phyloP scores from a whole-genome alignment of 148 eudicot genomes.

The Rhododendron ovatum region DNA sequence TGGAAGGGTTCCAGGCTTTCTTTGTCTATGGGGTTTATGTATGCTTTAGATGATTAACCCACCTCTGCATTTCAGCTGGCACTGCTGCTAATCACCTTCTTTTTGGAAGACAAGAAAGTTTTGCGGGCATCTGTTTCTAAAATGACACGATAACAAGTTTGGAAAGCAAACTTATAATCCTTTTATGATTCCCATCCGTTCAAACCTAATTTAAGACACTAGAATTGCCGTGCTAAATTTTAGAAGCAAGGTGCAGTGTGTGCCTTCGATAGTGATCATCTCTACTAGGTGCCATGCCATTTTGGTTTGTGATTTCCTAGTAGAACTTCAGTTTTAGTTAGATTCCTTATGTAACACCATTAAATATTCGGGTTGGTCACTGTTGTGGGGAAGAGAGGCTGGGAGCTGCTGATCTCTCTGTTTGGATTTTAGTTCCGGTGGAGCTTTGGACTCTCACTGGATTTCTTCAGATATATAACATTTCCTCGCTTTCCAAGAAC shows the following conservation, averaged over 20 bases:
- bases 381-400: not conserved
- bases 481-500: not conserved
- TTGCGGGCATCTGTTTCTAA: not conserved
- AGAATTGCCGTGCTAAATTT: not conserved
- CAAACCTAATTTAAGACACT: not conserved
- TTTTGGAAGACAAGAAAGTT: not conserved
- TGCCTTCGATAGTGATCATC: not conserved
- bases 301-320: not conserved
- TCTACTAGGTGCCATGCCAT: not conserved
- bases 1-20: not conserved
- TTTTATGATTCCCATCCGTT: not conserved
- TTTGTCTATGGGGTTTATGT: not conserved
- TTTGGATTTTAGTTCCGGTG: not conserved
- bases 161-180: not conserved
- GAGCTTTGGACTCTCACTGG: not conserved
- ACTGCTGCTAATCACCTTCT: not conserved
- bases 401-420: not conserved
- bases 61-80: not conserved
- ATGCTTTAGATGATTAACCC: not conserved
- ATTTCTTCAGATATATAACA: not conserved
- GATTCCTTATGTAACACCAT: not conserved
- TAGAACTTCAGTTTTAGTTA: not conserved
- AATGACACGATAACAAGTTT: not conserved
- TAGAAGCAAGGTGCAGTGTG: not conserved
- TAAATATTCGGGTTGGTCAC: not conserved